phyloP scores from a whole-genome alignment of 805 yeast genomes.

The Brettanomyces bruxellensis region DNA sequence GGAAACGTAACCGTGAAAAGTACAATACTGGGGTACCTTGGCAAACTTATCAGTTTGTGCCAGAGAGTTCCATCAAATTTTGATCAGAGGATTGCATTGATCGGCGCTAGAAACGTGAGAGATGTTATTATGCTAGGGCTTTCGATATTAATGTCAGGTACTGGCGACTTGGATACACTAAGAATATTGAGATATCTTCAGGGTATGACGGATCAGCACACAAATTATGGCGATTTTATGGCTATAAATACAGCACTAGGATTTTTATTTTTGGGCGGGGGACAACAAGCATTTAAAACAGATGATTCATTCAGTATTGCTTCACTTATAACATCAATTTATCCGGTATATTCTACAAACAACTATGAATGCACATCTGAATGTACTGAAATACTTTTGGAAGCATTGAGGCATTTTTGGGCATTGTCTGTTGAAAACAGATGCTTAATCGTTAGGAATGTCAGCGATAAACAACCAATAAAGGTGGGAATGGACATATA shows the following conservation, averaged over 20 bases:
- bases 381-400: conserved; percentile 49
- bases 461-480: conserved; percentile 47
- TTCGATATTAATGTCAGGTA: conserved; percentile 79
- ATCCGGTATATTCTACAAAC: conserved; percentile 58
- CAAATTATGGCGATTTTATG: conserved; percentile 63
- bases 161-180: conserved; percentile 77
- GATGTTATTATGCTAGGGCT: conserved; percentile 54
- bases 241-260: conserved; percentile 80
- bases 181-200: conserved; percentile 65
- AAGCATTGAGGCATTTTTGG: conserved; percentile 88
- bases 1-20: conserved; percentile 44
- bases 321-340: conserved; percentile 59
- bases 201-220: conserved; percentile 34
- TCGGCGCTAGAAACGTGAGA: conserved; percentile 46
- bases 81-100: conserved; percentile 49
- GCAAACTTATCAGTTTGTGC: conserved; percentile 37
- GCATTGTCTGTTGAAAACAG: conserved; percentile 72
- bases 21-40: conserved; percentile 46
- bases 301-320: conserved; percentile 57
- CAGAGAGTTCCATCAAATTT: conserved; percentile 35
- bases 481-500: conserved; percentile 31
- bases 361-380: conserved; percentile 21
- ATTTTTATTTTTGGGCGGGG: conserved; percentile 82
- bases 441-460: conserved; percentile 71
- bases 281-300: conserved; percentile 71